A percentile compares a stretch with the other conserved stretches of the same genome.
Evolutionary conservation across 768 basidiomycete genomes (phyloP).

Genomic region (Gloeophyllum trabeum): DNA sequence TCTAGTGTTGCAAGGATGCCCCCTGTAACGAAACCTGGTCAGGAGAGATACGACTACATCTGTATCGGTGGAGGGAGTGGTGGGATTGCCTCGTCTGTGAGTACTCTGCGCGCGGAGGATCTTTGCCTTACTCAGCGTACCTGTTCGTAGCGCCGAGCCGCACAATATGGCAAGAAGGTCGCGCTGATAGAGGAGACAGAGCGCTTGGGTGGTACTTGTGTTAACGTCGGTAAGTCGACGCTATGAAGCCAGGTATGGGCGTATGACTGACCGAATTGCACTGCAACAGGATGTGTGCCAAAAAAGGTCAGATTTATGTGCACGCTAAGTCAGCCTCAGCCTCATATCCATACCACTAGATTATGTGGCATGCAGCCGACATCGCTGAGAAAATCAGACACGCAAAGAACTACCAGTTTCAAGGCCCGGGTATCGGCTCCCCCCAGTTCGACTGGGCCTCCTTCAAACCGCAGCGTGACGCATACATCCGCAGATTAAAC

Average conservation of each 20-base stretch:
- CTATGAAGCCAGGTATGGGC: slow-evolving; percentile 7
- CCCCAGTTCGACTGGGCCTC: slow-evolving; percentile 79
- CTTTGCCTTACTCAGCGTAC: not conserved
- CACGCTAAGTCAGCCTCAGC: not conserved
- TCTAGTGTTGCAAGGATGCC: slow-evolving; percentile 9
- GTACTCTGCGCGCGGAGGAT: not conserved
- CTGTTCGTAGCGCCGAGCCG: slow-evolving; percentile 67
- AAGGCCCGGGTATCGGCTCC: slow-evolving; percentile 35
- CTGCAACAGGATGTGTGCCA: slow-evolving; percentile 94
- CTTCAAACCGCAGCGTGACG: slow-evolving; percentile 92
- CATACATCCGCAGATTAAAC: slow-evolving; percentile 85
- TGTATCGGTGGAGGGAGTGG: slow-evolving; percentile 35
- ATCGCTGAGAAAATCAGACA: slow-evolving; percentile 74
- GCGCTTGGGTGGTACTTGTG: slow-evolving; percentile 87
- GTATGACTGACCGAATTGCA: slow-evolving; percentile 3
- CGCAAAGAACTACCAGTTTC: slow-evolving; percentile 67
- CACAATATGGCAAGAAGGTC: slow-evolving; percentile 85
- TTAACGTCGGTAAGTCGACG: slow-evolving; percentile 94
- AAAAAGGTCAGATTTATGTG: slow-evolving; percentile 61
- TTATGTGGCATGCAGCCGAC: slow-evolving; percentile 98
- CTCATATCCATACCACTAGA: slow-evolving; percentile 27
- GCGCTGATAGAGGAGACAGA: slow-evolving; percentile 76
- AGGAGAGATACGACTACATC: slow-evolving; percentile 21
- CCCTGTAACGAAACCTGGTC: slow-evolving; percentile 9
- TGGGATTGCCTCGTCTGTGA: slow-evolving; percentile 15